Conservation (phyloP, 768 basidiomycete genomes). For the Coprinopsis marcescibilis region DNA sequence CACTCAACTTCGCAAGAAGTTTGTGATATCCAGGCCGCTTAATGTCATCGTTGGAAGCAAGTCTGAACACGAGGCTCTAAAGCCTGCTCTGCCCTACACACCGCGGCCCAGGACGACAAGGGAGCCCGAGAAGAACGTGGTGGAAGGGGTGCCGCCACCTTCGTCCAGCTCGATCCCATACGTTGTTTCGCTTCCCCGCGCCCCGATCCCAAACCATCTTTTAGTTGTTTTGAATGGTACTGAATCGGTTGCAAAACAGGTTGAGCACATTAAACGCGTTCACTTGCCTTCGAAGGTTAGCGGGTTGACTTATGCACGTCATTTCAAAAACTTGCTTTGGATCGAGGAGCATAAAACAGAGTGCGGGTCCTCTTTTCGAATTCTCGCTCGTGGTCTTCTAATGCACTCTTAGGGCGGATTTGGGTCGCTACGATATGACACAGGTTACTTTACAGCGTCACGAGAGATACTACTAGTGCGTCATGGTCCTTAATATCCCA, state of each 20-base stretch:
- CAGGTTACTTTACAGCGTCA: slow-evolving; percentile 26
- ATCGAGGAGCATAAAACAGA: slow-evolving; percentile 44
- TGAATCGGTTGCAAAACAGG: slow-evolving; percentile 23
- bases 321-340: slow-evolving; percentile 52
- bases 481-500: not conserved
- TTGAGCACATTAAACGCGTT: slow-evolving; percentile 23
- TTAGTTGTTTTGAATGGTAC: slow-evolving; percentile 23
- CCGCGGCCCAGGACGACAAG: slow-evolving; percentile 30
- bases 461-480: slow-evolving; percentile 36
- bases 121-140: slow-evolving; percentile 28
- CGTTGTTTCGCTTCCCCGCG: slow-evolving; percentile 30
- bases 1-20: slow-evolving; percentile 32
- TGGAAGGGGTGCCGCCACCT: slow-evolving; percentile 39
- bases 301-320: slow-evolving; percentile 33
- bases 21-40: slow-evolving; percentile 43
- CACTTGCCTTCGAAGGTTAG: slow-evolving; percentile 38
- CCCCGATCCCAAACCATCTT: slow-evolving; percentile 33
- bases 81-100: slow-evolving; percentile 41
- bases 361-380: slow-evolving; percentile 21
- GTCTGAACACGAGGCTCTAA: slow-evolving; percentile 39
- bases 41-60: slow-evolving; percentile 40
- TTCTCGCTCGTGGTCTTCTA: not conserved
- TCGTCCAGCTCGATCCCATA: slow-evolving; percentile 38
- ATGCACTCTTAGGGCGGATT: slow-evolving; percentile 29
- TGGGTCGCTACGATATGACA: slow-evolving; percentile 31